A percentile compares a stretch with the other conserved stretches of the same genome.
Conservation (phyloP, 2,329 filamentous ascomycete genomes). For the Trichoderma breve region DNA sequence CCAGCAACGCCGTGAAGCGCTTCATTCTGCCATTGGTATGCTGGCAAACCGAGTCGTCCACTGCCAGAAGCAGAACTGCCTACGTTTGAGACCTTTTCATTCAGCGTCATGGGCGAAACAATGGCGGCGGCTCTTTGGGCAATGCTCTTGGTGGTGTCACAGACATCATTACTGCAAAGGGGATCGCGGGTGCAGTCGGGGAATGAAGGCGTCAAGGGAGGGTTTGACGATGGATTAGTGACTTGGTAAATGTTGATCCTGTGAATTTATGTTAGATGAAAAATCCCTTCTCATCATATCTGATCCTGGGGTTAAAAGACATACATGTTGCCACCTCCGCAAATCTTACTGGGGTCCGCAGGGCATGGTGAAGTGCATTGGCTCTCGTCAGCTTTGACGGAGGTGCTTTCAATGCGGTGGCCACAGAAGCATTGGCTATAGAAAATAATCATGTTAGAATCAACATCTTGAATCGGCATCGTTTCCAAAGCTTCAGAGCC, state of each 20-base stretch:
- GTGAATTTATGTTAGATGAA: background rate
- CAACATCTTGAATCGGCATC: background rate
- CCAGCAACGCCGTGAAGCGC: slow-evolving; percentile 60
- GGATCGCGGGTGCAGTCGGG: slow-evolving; percentile 30
- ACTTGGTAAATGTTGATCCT: slow-evolving; percentile 24
- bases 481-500: background rate
- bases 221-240: slow-evolving; percentile 19
- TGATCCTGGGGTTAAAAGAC: background rate
- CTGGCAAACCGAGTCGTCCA: slow-evolving; percentile 53
- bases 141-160: slow-evolving; percentile 39
- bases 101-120: slow-evolving; percentile 32
- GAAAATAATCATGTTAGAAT: background rate
- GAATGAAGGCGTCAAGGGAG: slow-evolving; percentile 21
- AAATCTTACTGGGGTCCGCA: slow-evolving; percentile 19
- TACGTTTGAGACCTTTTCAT: slow-evolving; percentile 35
- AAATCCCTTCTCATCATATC: background rate
- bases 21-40: slow-evolving; percentile 62
- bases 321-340: slow-evolving; percentile 21
- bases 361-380: slow-evolving; percentile 20
- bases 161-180: slow-evolving; percentile 40
- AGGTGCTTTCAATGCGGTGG: slow-evolving; percentile 19
- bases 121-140: slow-evolving; percentile 32
- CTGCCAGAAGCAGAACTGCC: slow-evolving; percentile 39
- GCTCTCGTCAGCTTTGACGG: slow-evolving; percentile 21
- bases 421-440: slow-evolving; percentile 23